Base-by-base conservation (phyloP, 768 basidiomycete genomes). In the Mycena alexandri region DNA sequence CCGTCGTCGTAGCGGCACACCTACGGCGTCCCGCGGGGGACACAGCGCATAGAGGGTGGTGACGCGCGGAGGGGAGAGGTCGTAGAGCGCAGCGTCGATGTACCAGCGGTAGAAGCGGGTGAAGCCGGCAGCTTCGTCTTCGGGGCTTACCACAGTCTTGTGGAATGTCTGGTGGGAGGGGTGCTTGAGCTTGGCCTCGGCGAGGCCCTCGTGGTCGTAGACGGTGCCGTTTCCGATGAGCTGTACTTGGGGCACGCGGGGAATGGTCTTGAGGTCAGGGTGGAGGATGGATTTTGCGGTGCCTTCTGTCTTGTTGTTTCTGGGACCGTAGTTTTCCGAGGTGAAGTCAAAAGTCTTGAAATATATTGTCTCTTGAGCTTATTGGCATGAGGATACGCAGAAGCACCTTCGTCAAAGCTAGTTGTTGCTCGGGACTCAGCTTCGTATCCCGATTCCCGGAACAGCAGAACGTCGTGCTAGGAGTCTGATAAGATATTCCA, bases 101-200 rank as follows among this genome's bases (percentile, higher is more conserved):
- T 96, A 93, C 94, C 94, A 95, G 54, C 94, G 84, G 78, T 94
- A 95, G 84, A 92, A 96, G 43, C 94, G 86, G n/a, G 94, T 96
- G 50, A 84, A 78, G n/a, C 93, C 94, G 58, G 86, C 84, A 10
- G 79, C 88, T 71, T 92, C 91, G 67, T 96, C 94, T 73, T 92
- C 92, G 4, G 83, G 80, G 12, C 89, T 88, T 41, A 96, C 84
- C 22, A 78, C 79, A 38, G 90, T 91, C 80, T 93, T 94, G 83
- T 97, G 95, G 80, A 96, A 97, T 4, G 90, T 92, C 52, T 85
- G 89, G 79, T 96, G 94, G 55, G 87, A 89, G 3, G 94, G 94
- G 76, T 97, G 95, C 79, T 92, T 94, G 75, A 97, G 87, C 76
- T 84, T 87, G 19, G 91, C 91, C 73, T 89, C 85, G 1, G 89